Percentiles rank a stretch among this genome's conserved stretches.
Evolutionary conservation across 1,139 yeast species (phyloP).

Genomic region (Petasospora fabianii): DNA sequence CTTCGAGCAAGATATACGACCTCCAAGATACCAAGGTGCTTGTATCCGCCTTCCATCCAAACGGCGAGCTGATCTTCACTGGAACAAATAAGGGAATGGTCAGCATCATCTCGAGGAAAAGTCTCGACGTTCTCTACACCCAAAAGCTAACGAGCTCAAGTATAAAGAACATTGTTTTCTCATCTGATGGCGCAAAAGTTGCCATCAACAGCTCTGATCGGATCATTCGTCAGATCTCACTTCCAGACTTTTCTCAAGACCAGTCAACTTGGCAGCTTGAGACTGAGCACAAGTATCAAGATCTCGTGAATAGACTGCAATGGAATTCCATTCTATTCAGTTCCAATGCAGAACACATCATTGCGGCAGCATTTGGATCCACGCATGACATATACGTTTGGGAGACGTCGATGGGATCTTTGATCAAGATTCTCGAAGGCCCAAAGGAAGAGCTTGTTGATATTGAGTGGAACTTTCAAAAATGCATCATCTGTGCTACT

Average conservation of each 20-base stretch:
- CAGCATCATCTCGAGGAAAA: constrained; percentile 38
- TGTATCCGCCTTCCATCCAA: constrained; percentile 31
- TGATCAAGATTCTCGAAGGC: constrained; percentile 86
- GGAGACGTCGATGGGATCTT: constrained; percentile 87
- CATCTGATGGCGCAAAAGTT: constrained; percentile 63
- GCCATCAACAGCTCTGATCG: constrained; percentile 84
- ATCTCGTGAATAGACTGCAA: constrained; percentile 81
- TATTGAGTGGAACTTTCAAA: constrained; percentile 78
- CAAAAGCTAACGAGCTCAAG: constrained; percentile 62
- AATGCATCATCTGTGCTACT: constrained; percentile 78
- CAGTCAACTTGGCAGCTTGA: constrained; percentile 48
- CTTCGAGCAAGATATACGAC: constrained; percentile 26
- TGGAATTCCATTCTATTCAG: constrained; percentile 84
- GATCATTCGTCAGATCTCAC: constrained; percentile 63
- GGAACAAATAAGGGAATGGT: constrained; percentile 85
- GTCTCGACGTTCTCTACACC: constrained; percentile 40
- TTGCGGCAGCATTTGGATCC: constrained; percentile 86
- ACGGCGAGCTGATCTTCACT: constrained; percentile 41
- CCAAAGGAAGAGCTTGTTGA: constrained; percentile 82
- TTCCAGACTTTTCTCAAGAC: constrained; percentile 40
- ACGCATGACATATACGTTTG: constrained; percentile 88
- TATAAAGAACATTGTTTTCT: constrained; percentile 65
- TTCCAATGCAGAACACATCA: constrained; percentile 72
- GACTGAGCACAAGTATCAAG: constrained; percentile 81
- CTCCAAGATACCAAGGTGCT: constrained; percentile 30